phyloP scores from a whole-genome alignment of 805 yeast genomes.

The Candida namnaoensis region DNA sequence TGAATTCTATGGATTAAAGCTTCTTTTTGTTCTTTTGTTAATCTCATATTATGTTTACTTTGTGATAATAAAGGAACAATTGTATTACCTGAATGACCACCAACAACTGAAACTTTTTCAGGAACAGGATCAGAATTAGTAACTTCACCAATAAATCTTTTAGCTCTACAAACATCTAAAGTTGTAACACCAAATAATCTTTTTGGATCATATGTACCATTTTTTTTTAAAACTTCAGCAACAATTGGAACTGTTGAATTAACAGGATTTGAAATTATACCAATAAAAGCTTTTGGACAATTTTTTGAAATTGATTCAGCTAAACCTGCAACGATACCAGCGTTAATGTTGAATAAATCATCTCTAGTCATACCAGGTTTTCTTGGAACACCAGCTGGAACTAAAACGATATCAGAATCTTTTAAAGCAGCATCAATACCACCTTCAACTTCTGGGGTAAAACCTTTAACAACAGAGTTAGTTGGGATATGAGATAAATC shows the following conservation, averaged over 20 bases:
- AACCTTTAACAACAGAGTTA: conserved; percentile 82
- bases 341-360: conserved; percentile 92
- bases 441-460: conserved; percentile 72
- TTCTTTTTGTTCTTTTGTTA: conserved; percentile 59
- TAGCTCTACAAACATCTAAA: conserved; percentile 83
- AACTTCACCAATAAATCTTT: conserved; percentile 68
- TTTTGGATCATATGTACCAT: conserved; percentile 86
- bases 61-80: conserved; percentile 90
- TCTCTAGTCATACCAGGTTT: conserved; percentile 99
- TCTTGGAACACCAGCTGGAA: conserved; percentile 98
- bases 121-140: conserved; percentile 66
- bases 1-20: conserved; percentile 79
- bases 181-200: conserved; percentile 95
- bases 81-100: conserved; percentile 97
- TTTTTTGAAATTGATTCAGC: conserved; percentile 77
- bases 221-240: conserved; percentile 80
- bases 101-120: conserved; percentile 83
- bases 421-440: conserved; percentile 67
- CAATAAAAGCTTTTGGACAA: conserved; percentile 78
- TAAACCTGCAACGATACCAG: conserved; percentile 88
- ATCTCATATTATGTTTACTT: conserved; percentile 52
- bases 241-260: conserved; percentile 97
- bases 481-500: conserved; percentile 93
- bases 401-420: conserved; percentile 64
- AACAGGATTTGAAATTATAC: conserved; percentile 89